Conservation (phyloP, 805 yeast species). For the Dipodascopsis uninucleata region DNA sequence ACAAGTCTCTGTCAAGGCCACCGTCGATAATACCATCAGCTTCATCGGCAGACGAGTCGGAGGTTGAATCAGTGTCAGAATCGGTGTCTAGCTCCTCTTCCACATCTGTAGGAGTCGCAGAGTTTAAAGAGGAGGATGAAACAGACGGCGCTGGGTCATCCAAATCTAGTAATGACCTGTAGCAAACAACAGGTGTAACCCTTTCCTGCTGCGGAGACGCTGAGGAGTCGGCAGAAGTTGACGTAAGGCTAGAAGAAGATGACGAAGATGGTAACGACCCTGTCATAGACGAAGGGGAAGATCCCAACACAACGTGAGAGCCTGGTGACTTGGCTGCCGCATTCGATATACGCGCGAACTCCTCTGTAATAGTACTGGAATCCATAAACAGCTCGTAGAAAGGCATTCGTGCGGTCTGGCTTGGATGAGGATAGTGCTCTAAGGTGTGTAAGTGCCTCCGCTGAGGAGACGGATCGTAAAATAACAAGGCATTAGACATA, state of each 20-base stretch:
- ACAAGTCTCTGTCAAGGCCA: background rate
- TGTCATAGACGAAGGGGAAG: conserved; percentile 8
- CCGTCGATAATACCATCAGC: conserved; percentile 11
- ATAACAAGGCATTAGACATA: conserved; percentile 28
- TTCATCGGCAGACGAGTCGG: conserved; percentile 11
- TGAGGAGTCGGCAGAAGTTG: conserved; percentile 1
- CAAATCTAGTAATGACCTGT: conserved; percentile 18
- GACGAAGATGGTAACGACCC: background rate
- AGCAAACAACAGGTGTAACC: conserved; percentile 5
- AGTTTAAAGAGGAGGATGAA: conserved; percentile 1
- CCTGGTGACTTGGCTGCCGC: background rate
- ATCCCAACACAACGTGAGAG: conserved; percentile 10
- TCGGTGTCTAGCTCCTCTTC: background rate
- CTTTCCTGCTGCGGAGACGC: conserved; percentile 2
- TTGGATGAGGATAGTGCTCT: conserved; percentile 17
- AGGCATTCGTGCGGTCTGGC: background rate
- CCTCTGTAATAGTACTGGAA: conserved; percentile 1
- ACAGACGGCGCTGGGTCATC: background rate
- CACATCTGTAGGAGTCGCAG: too few relatives aligned
- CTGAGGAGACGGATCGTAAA: conserved; percentile 27
- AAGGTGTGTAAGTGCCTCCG: conserved; percentile 21
- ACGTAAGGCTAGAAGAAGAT: too few relatives aligned
- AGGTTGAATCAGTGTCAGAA: conserved; percentile 7
- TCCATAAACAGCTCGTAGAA: conserved; percentile 24
- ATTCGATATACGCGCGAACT: background rate